These are phyloP conservation scores for Xylaria longipes DNA, from an alignment of 495 filamentous ascomycete genomes.

Conservation along the genomic window DNA sequence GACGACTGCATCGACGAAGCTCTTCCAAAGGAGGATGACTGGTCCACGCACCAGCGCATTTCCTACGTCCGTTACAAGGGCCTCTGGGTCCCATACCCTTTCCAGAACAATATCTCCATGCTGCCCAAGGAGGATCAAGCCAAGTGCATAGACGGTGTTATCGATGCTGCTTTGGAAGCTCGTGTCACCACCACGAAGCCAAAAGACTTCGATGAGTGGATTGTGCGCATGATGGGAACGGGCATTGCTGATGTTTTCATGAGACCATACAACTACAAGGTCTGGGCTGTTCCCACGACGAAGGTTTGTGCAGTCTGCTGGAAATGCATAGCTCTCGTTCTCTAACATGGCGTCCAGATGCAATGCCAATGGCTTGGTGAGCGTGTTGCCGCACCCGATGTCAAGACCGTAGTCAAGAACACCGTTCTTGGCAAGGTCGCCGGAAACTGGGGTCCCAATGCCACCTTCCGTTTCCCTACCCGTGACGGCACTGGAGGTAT, in stretches of 20 bases:
- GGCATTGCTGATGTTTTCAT: conserved; percentile 97
- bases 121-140: conserved; percentile 97
- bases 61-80: conserved; percentile 98
- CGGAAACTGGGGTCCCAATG: conserved; percentile 97
- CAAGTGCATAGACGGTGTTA: conserved; percentile 93
- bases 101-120: conserved; percentile 99
- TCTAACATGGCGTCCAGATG: conserved; percentile 68
- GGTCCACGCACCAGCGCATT: conserved; percentile 97
- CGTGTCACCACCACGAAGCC: conserved; percentile 90
- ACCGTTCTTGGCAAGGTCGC: conserved; percentile 95
- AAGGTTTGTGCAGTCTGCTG: conserved; percentile 68
- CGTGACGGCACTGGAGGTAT: conserved; percentile 95
- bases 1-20: conserved; percentile 98
- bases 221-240: conserved; percentile 86
- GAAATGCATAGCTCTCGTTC: neutral
- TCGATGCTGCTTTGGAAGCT: conserved; percentile 87
- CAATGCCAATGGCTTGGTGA: conserved; percentile 99
- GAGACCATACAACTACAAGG: conserved; percentile 99
- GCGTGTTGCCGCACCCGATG: conserved; percentile 95
- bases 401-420: conserved; percentile 94
- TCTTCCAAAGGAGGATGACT: conserved; percentile 89
- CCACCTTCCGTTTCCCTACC: conserved; percentile 98
- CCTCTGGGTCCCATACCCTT: conserved; percentile 97
- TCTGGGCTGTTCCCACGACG: conserved; percentile 98
- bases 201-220: conserved; percentile 98